Base-by-base conservation (phyloP, 495 filamentous ascomycete genomes). In the Lasiosphaeria hispida region DNA sequence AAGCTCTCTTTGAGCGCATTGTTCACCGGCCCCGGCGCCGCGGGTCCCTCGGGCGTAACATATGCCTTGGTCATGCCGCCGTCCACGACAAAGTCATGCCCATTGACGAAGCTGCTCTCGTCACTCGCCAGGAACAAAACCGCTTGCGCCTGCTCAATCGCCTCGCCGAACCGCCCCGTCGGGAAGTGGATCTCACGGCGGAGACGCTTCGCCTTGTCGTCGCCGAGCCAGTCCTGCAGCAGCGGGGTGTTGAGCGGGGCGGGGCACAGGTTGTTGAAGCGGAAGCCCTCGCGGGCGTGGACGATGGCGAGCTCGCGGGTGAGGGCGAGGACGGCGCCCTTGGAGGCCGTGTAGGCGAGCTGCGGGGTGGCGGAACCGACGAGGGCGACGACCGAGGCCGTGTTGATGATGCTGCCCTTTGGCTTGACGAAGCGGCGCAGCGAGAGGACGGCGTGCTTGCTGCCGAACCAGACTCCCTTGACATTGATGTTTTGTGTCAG, bases 401-500 rank as follows among this genome's bases (percentile, higher is more conserved):
- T 96, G 73, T 98, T 98, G 77, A 98, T 95, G 63, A 98, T 86
- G 60, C 85, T 90, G 13, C 82, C 91, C 41, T 78, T 83, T 10
- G 70, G 80, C 83, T 97, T 98, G 19, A 80, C 80, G 76, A 92
- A 80, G 51, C 82, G 84, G n/a, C 92, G 86, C 63, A 98, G 72
- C 5, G 87, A 83, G 15, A 93, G 73, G 42, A 98, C 85, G 0
- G 93, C 91, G 72, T 98, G 90, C 82, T 97, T 98, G 76, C 83
- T 87, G 0, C 94, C 94, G 72, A 84, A 97, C 94, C 94, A 97
- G 0, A 98, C 94, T 11, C 94, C 94, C 81, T 98, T 98, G 63
- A 97, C 94, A 72, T 98, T 98, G 79, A 97, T 94, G 59, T 80
- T 83, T 55, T 95, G 90, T 7, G 94, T 98, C 55, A 92, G 75